These are phyloP conservation scores for Lactifluus pinguis DNA, from an alignment of 768 basidiomycete species.

Conservation along the genomic window DNA sequence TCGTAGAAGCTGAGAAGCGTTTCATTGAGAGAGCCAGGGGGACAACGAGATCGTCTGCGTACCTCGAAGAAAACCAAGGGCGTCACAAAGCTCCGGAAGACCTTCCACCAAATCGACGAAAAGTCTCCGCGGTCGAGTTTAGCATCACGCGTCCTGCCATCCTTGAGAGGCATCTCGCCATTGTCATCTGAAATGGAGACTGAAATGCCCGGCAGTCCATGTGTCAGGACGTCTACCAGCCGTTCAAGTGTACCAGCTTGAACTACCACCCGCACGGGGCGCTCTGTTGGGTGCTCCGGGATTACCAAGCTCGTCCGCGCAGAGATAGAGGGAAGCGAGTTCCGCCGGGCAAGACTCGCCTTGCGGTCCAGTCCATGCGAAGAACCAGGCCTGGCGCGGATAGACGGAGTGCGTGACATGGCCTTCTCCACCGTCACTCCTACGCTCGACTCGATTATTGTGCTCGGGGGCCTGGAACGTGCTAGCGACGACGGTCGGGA, in stretches of 20 bases:
- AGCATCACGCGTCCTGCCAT: constrained; percentile 64
- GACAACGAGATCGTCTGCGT: constrained; percentile 18
- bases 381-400: constrained; percentile 65
- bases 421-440: constrained; percentile 27
- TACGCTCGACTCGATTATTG: constrained; percentile 19
- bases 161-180: constrained; percentile 71
- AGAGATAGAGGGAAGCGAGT: constrained; percentile 71
- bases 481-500: constrained; percentile 61
- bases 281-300: constrained; percentile 57
- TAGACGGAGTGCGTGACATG: constrained; percentile 57
- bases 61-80: constrained; percentile 84
- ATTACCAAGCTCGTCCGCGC: constrained; percentile 48
- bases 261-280: constrained; percentile 66
- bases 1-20: constrained; percentile 48
- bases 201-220: constrained; percentile 67
- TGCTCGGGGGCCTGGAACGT: constrained; percentile 39
- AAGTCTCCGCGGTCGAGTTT: constrained; percentile 68
- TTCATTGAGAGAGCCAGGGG: background rate
- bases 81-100: constrained; percentile 73
- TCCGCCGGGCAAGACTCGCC: constrained; percentile 62
- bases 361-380: constrained; percentile 69
- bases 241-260: constrained; percentile 70
- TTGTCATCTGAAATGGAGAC: constrained; percentile 82
- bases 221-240: constrained; percentile 65
- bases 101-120: constrained; percentile 72